These are phyloP conservation scores for Claviceps lovelessii DNA, from an alignment of 2,329 filamentous ascomycete genomes.

Conservation along the genomic window DNA sequence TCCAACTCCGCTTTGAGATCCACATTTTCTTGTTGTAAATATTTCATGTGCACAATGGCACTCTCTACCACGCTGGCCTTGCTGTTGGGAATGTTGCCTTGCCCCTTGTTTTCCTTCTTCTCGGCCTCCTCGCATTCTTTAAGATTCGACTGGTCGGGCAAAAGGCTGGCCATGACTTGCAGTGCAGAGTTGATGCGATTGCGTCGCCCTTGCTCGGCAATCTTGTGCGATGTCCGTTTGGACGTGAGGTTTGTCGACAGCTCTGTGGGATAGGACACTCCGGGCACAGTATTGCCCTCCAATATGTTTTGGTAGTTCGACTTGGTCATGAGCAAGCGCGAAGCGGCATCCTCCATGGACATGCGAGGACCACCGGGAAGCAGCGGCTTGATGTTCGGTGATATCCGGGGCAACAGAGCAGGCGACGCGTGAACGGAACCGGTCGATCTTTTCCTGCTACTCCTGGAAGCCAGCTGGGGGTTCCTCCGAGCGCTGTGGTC, in stretches of 20 bases:
- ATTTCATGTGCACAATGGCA: constrained; percentile 89
- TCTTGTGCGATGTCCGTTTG: constrained; percentile 94
- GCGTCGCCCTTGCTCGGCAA: constrained; percentile 86
- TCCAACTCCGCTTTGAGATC: constrained; percentile 49
- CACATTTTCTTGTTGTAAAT: constrained; percentile 59
- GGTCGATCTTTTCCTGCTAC: constrained; percentile 57
- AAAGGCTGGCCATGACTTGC: constrained; percentile 73
- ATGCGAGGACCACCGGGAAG: constrained; percentile 47
- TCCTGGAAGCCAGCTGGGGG: constrained; percentile 40
- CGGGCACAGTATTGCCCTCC: constrained; percentile 80
- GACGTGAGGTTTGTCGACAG: constrained; percentile 88
- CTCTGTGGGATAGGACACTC: constrained; percentile 78
- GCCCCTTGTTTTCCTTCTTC: constrained; percentile 18
- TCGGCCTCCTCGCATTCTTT: constrained; percentile 14
- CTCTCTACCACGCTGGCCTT: constrained; percentile 97
- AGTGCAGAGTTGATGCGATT: constrained; percentile 92
- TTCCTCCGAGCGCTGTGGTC: constrained; percentile 36
- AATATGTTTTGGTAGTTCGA: constrained; percentile 97
- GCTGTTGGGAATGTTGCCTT: constrained; percentile 52
- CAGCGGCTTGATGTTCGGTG: constrained; percentile 84
- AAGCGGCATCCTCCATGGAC: constrained; percentile 44
- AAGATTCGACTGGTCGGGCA: constrained; percentile 45
- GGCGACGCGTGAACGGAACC: constrained; percentile 70
- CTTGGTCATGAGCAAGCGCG: constrained; percentile 75
- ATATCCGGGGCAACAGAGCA: constrained; percentile 75